A percentile compares a stretch with the other conserved stretches of the same genome.
These are phyloP conservation scores for Saccharomycopsis sp. DNA, from an alignment of 805 yeast species.

Conservation along the genomic window DNA sequence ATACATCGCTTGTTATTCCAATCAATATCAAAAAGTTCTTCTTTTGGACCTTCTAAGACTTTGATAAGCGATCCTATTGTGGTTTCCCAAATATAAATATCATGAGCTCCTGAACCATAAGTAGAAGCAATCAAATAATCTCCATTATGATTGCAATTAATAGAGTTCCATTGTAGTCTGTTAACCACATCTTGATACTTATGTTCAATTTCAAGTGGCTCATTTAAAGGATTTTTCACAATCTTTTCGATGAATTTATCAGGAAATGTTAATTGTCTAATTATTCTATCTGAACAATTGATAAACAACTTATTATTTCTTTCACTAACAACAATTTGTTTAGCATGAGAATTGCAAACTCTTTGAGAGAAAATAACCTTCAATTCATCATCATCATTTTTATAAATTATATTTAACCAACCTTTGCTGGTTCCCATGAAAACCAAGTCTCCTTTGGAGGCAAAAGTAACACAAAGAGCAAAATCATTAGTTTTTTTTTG, in stretches of 20 bases:
- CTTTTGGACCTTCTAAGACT: constrained; percentile 84
- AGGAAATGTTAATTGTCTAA: constrained; percentile 49
- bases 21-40: constrained; percentile 75
- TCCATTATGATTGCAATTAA: constrained; percentile 60
- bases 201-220: constrained; percentile 60
- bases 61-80: constrained; percentile 78
- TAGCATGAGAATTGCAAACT: constrained; percentile 61
- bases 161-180: constrained; percentile 78
- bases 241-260: constrained; percentile 23
- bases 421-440: constrained; percentile 79
- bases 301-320: constrained; percentile 55
- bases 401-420: constrained; percentile 41
- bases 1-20: constrained; percentile 74
- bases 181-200: constrained; percentile 87
- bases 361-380: constrained; percentile 35
- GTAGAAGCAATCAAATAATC: constrained; percentile 88
- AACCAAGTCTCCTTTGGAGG: constrained; percentile 43
- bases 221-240: constrained; percentile 13
- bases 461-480: constrained; percentile 42
- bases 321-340: constrained; percentile 47
- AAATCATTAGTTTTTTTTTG: constrained; percentile 28
- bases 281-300: constrained; percentile 69
- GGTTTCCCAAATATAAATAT: constrained; percentile 89
- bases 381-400: constrained; percentile 15
- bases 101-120: constrained; percentile 72